Percentiles rank a stretch among this genome's conserved stretches.
phyloP scores from a whole-genome alignment of 495 filamentous ascomycete species.

The Rusavskia elegans region DNA sequence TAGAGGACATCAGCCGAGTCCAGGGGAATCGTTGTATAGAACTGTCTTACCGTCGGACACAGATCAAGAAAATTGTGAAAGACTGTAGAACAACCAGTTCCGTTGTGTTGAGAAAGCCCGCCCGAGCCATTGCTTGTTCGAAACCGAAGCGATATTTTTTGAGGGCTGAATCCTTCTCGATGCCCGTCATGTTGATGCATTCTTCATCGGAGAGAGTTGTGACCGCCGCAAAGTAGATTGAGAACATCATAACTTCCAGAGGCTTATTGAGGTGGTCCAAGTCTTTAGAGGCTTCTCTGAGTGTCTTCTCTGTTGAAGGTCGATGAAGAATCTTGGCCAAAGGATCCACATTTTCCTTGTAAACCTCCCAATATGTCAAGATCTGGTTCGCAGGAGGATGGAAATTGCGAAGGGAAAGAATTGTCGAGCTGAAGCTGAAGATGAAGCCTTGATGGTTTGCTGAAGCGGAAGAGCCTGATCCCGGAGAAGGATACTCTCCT shows the following conservation, averaged over 20 bases:
- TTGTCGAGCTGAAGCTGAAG: constrained; percentile 49
- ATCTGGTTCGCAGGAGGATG: constrained; percentile 46
- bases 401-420: constrained; percentile 27
- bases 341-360: constrained; percentile 41
- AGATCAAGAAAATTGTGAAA: constrained; percentile 21
- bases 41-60: constrained; percentile 25
- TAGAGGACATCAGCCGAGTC: too few relatives aligned
- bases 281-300: constrained; percentile 24
- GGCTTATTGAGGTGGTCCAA: constrained; percentile 19
- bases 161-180: constrained; percentile 16
- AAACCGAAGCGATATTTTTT: constrained; percentile 16
- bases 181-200: constrained; percentile 10
- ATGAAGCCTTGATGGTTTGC: constrained; percentile 54
- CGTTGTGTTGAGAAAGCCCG: constrained; percentile 15
- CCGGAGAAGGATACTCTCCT: constrained; percentile 43
- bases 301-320: constrained; percentile 19
- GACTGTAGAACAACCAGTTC: constrained; percentile 17
- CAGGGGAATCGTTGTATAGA: too few relatives aligned
- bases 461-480: constrained; percentile 23
- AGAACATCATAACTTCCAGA: constrained; percentile 26
- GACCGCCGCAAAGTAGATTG: constrained; percentile 26
- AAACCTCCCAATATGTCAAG: constrained; percentile 52
- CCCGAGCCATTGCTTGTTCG: constrained; percentile 15
- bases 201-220: constrained; percentile 20
- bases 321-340: constrained; percentile 28